A percentile compares a stretch with the other conserved stretches of the same genome.
phyloP scores from a whole-genome alignment of 2,329 filamentous ascomycete species.

The Mycosphaerella sp. region DNA sequence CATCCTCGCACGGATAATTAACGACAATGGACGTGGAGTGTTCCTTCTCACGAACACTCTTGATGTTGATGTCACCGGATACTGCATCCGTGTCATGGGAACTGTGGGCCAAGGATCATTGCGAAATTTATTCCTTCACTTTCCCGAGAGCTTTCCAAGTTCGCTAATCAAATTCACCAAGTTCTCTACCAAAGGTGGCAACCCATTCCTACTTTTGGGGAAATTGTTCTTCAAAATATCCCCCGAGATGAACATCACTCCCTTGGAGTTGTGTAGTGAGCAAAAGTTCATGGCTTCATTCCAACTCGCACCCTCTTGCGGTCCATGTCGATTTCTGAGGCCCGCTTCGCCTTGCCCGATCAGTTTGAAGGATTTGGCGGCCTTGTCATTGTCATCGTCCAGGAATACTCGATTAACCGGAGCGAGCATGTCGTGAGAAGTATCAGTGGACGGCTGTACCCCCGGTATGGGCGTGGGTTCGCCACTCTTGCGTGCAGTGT shows the following conservation, averaged over 20 bases:
- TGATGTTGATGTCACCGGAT: too few species aligned
- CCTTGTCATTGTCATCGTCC: conserved; percentile 52
- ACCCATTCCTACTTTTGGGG: conserved; percentile 20
- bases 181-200: conserved; percentile 59
- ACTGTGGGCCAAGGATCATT: background rate
- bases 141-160: conserved; percentile 33
- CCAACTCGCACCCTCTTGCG: conserved; percentile 1
- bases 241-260: conserved; percentile 53
- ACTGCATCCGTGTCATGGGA: background rate
- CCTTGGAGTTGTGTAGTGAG: conserved; percentile 47
- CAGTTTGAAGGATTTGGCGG: conserved; percentile 52
- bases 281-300: conserved; percentile 19
- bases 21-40: too few species aligned
- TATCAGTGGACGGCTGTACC: background rate
- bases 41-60: too few species aligned
- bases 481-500: conserved; percentile 35
- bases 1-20: too few species aligned
- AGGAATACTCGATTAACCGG: conserved; percentile 30
- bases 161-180: conserved; percentile 55
- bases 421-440: background rate
- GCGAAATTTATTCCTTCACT: background rate
- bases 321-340: conserved; percentile 2
- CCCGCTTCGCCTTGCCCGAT: conserved; percentile 50
- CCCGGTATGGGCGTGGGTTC: conserved; percentile 10
- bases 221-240: conserved; percentile 51